Evolutionary conservation across 2,329 filamentous ascomycete genomes (phyloP), one percentile per base, ranked within the genome.

Genomic region (Epichloe typhina): DNA sequence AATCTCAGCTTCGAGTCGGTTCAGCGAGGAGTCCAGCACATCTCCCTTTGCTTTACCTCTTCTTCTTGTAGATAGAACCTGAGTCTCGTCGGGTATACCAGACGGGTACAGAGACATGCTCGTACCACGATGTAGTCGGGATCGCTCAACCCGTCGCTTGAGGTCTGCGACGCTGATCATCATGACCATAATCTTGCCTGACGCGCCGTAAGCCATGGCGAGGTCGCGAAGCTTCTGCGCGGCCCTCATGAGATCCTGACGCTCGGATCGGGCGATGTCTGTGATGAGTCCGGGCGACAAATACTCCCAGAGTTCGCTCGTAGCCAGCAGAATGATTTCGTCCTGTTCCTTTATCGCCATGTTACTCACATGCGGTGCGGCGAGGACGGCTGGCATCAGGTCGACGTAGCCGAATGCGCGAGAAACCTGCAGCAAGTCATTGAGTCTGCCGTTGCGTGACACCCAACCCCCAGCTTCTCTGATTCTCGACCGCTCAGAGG

Each of bases 131-230:
- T 86, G 76, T 54, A 79, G 69, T 71, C 69, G 83, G 66, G 84
- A 86, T 56, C 86, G 80, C 64, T 94, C 86, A 52, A 76, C 72
- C 55, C 88, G 81, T 63, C 87, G 86, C 69, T 95, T 91, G 50
- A 98, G 72, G 62, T 97, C 90, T 50, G 86, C 84, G 38, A 98
- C 86, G 50, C 90, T 91, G 50, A 98, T 83, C 73, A 98, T 88
- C 91, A 97, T 97, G 43, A 98, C 88, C 90, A 97, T 97, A 56
- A 97, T 87, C 70, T 98, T 98, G 62, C 84, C 85, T 1, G 83
- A 90, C 12, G 91, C 88, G 49, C 93, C 93, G 64, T 96, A 97
- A 1, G 91, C 88, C 63, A 98, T 95, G 41, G 93, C 93, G 50
- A 97, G 74, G 69, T 98, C 93, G 52, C 93, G 83, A 35, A 98